Evolutionary conservation across 192 early-diverging fungal genomes (phyloP), one percentile per base, ranked within the genome.

Genomic region (Dissophora ornata): DNA sequence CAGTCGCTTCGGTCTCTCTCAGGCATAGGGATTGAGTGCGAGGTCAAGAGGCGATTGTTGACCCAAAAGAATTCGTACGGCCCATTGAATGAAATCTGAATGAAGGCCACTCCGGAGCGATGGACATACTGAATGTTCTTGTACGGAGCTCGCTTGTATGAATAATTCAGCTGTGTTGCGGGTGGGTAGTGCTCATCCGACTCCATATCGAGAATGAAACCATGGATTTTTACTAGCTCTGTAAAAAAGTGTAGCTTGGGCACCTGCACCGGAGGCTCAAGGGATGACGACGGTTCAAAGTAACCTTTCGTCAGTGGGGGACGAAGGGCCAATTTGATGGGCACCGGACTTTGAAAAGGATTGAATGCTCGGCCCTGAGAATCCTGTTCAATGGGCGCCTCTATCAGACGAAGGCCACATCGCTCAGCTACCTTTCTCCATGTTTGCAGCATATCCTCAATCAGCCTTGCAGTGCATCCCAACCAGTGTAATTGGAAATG

Each of bases 401-500:
- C 94, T 0, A 99, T 91, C 47, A 99, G 67, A 32, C 93, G 91
- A 24, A 98, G 83, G 10, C 96, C 95, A 63, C 90, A 94, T 44
- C 90, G 90, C 64, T 97, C 94, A 2, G 95, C 95, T 28, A 85
- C 83, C 8, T 93, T 71, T 25, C 62, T 65, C 97, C 97, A 99
- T 6, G 80, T 79, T 38, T 83, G 85, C 25, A 98, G 82, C 52
- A 96, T 71, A 45, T 98, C 96, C 59, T 97, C 93, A 15, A 99
- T 89, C 36, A 95, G 70, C 36, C 91, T 78, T 11, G 94, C 92
- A 2, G 95, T 97, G 79, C 96, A 99, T 41, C 93, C 94, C 18
- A 98, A 80, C 97, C 97, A 99, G 81, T 97, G 90, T 19, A 99
- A 67, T 67, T 96, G 93, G 51, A 98, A 89, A 62, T 98, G 96